A percentile compares a stretch with the other conserved stretches of the same genome.
These are phyloP conservation scores for Tetrahymena thermophila DNA, from an alignment of 73 alveolate genomes.

Conservation along the genomic window DNA sequence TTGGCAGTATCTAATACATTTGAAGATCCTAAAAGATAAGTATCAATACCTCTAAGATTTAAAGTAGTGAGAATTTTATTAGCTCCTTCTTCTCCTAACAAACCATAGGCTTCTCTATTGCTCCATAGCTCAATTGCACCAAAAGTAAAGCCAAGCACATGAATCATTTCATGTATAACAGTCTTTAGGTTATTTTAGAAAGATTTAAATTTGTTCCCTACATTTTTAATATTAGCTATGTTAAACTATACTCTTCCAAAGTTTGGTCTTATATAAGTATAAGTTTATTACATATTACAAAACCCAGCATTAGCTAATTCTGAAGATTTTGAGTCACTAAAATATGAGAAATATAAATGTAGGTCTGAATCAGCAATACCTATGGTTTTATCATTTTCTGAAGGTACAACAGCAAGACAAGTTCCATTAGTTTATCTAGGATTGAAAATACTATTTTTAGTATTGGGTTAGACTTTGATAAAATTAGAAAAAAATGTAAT, in stretches of 20 bases:
- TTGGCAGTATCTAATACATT: background rate
- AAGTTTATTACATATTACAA: background rate
- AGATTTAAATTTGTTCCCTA: background rate
- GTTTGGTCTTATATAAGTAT: background rate
- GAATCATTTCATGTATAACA: background rate
- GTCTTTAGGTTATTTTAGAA: background rate
- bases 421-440: background rate
- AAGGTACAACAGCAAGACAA: background rate
- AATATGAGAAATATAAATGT: background rate
- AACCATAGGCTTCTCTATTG: background rate
- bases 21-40: background rate
- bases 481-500: too few relatives aligned
- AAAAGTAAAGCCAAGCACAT: background rate
- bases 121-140: background rate
- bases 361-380: background rate
- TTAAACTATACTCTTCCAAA: background rate
- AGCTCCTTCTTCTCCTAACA: background rate
- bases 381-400: background rate
- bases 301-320: background rate
- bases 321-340: background rate
- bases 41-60: background rate
- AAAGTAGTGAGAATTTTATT: background rate
- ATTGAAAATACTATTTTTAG: background rate
- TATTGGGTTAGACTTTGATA: background rate
- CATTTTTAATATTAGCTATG: background rate